Base-by-base conservation (phyloP, 345 rosid genomes). In the Luvunga scandens region DNA sequence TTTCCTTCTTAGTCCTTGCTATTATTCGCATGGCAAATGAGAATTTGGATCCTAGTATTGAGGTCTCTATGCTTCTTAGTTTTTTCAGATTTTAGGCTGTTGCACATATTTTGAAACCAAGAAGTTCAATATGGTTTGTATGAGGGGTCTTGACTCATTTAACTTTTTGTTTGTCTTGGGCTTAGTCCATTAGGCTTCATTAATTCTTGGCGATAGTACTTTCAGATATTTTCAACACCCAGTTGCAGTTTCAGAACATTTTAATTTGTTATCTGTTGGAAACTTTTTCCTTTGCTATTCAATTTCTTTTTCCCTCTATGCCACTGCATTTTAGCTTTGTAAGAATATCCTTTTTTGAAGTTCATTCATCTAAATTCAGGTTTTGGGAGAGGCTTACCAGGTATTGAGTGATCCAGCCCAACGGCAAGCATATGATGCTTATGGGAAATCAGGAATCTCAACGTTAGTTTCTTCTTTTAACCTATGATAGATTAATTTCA, bases 401-500 rank as follows among this genome's bases (percentile, higher is more conserved):
- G 99, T 96, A 59, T 73, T 96, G 79, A 96, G 98, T 81, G 98
- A 94, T 89, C 88, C 95, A 48, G 63, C 83, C 75, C 99, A 96
- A 84, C 90, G 98, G 14, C 95, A 94, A 88, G 97, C 99, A 79
- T 96, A 96, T 72, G 98, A 96, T 92, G 86, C 88, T 42, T 63
- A 85, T 80, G 99, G 99, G 61, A 96, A 96, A 86, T 87, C 99
- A 39, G 99, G 99, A 82, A 92, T 96, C 80, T 96, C 99, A 78
- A 84, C 89, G 98, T 94, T 80, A 89, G 93, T 91, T 78, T 84
- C 82, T 80, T 85, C 39, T 78, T 69, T 76, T 83, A 62, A 57
- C 71, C 53, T 76, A 27, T 39, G 5, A 79, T 77, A 36, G 38
- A 36, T 36, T 36, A 36, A 36, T 36, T 36, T 6, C 38, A 36